Conservation (phyloP, 139 green algal genomes). For the Eudorina sp. region DNA sequence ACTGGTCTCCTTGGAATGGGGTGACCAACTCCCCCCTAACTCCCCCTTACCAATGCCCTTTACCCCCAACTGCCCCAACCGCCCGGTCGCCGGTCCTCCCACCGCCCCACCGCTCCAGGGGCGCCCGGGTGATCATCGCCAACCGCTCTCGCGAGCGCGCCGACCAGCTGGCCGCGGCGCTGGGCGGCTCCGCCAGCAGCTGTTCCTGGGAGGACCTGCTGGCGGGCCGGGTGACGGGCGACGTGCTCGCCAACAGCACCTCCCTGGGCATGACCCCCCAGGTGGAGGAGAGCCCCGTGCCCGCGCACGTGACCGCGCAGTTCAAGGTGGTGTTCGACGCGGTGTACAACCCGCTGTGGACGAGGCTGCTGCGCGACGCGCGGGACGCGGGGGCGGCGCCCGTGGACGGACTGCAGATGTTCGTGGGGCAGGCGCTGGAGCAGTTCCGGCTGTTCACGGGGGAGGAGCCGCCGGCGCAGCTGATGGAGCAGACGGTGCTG, state of each 20-base stretch:
- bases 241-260: conserved; percentile 96
- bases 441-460: conserved; percentile 92
- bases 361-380: conserved; percentile 83
- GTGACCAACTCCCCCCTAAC: too few species aligned
- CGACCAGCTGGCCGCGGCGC: conserved; percentile 73
- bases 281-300: conserved; percentile 78
- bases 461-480: conserved; percentile 64
- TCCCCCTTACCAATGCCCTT: too few species aligned
- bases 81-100: too few species aligned
- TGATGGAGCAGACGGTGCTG: conserved; percentile 76
- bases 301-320: conserved; percentile 66
- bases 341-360: conserved; percentile 95
- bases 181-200: conserved; percentile 28
- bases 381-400: conserved; percentile 54
- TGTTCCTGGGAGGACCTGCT: conserved; percentile 39
- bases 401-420: conserved; percentile 91
- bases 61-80: too few species aligned
- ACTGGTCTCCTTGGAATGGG: too few species aligned
- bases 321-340: conserved; percentile 96
- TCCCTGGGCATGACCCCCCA: conserved; percentile 92
- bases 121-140: conserved; percentile 81
- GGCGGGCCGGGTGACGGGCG: conserved; percentile 64
- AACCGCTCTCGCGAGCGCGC: conserved; percentile 83
- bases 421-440: conserved; percentile 95
- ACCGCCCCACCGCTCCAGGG: conserved; percentile 54